phyloP scores from a whole-genome alignment of 2,329 filamentous ascomycete species.

The Penicillium sp. region DNA sequence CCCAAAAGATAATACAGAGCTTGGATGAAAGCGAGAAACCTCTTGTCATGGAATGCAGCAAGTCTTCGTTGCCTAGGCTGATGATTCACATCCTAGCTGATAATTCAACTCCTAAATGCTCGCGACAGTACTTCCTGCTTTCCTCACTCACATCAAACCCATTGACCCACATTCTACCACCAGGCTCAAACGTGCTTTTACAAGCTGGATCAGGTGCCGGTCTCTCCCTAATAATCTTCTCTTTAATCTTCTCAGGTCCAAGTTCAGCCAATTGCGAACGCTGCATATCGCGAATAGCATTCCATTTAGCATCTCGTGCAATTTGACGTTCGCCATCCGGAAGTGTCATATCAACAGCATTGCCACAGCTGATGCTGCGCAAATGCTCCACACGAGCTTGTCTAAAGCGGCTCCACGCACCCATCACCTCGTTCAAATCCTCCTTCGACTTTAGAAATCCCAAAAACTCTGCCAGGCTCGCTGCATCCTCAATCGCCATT shows the following conservation, averaged over 20 bases:
- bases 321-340: conserved; percentile 4
- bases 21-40: too few relatives aligned
- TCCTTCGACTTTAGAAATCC: not conserved
- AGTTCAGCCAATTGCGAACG: conserved; percentile 5
- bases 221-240: conserved; percentile 3
- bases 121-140: conserved; percentile 3
- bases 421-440: not conserved
- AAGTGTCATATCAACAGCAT: conserved; percentile 5
- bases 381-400: conserved; percentile 7
- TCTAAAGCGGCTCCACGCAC: conserved; percentile 4
- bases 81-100: too few relatives aligned
- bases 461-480: conserved; percentile 7
- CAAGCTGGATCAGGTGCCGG: conserved; percentile 3
- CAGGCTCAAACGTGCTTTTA: conserved; percentile 7
- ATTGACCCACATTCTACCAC: conserved; percentile 5
- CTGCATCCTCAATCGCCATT: conserved; percentile 64
- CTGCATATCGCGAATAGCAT: conserved; percentile 3
- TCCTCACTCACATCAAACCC: conserved; percentile 7
- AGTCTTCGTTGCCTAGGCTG: too few relatives aligned
- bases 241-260: conserved; percentile 1
- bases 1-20: too few relatives aligned
- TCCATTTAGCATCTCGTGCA: conserved; percentile 6
- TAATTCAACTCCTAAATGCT: not conserved
- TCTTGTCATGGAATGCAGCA: too few relatives aligned
- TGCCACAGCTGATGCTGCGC: conserved; percentile 5